Evolutionary conservation across 2,329 filamentous ascomycete species (phyloP), one percentile per base, ranked within the genome.

Genomic region (Hypoxylon sp.): DNA sequence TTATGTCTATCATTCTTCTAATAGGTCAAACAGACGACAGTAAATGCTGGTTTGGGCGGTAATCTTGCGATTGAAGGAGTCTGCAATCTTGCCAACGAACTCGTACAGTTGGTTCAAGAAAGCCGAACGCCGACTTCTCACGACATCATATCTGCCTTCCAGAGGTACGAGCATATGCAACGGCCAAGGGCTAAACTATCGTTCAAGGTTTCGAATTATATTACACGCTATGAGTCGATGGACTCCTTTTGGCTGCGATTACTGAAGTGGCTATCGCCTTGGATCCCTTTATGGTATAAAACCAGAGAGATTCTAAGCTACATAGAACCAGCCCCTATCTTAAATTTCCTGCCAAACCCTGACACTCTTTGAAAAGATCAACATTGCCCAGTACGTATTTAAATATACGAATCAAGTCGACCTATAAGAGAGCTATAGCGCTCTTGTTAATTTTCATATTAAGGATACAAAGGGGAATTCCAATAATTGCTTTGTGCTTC

Each of bases 181-280:
- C 60, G 68, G 3, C 71, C 62, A 9, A 55, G 57, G 11, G 71
- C 73, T 17, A 33, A 69, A 9, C 10, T 59, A 8, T 47, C 31
- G n/a, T 67, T 70, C 2, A 26, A 11, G 4, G 5, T 64, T 13
- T 71, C 70, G 3, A 35, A 42, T 10, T 54, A 63, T 8, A 10
- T 39, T 9, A 73, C 68, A 8, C 66, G 68, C 9, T 73, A 70
- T 14, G 70, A 74, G 59, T 59, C 71, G 10, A 73, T 70, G 70
- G 67, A 74, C 13, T 63, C 70, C 4, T 58, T 42, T 35, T 70
- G 63, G 68, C 14, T 70, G 17, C 51, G 64, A 2, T 24, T 61
- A 8, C 9, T 65, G n/a, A 37, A 46, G 6, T 48, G 47, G 37
- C 3, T 70, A 11, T 61, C 55, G 1, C 60, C 67, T 46, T 70